These are phyloP conservation scores for Polyporus tsugae DNA, from an alignment of 1,284 basidiomycete genomes.

Conservation along the genomic window DNA sequence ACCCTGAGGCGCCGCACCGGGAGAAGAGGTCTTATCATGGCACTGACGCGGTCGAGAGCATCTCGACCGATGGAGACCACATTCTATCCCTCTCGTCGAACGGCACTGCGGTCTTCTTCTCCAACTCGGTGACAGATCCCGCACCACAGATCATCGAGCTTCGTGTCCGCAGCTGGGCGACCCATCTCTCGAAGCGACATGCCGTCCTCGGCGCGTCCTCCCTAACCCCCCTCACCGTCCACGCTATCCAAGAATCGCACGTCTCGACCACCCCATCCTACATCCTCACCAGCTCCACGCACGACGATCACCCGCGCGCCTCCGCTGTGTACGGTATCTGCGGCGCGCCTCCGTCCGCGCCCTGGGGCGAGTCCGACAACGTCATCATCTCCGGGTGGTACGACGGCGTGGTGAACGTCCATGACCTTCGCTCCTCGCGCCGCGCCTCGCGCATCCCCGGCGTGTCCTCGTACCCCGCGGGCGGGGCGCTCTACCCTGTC, in stretches of 20 bases:
- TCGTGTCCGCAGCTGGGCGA: conserved; percentile 64
- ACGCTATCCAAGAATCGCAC: conserved; percentile 56
- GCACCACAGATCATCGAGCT: conserved; percentile 51
- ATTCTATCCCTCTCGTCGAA: conserved; percentile 65
- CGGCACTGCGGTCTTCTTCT: conserved; percentile 57
- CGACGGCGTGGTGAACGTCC: conserved; percentile 72
- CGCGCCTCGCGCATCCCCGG: conserved; percentile 33
- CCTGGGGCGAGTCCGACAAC: conserved; percentile 74
- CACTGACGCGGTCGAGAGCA: conserved; percentile 60
- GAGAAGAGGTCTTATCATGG: conserved; percentile 44
- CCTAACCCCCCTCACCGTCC: conserved; percentile 61
- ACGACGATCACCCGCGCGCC: conserved; percentile 40
- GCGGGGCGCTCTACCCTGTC: conserved; percentile 56
- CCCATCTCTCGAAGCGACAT: conserved; percentile 57
- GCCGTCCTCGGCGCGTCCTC: conserved; percentile 75
- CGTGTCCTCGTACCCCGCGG: conserved; percentile 28
- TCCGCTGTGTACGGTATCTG: conserved; percentile 77
- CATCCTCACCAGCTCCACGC: conserved; percentile 51
- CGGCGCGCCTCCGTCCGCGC: conserved; percentile 62
- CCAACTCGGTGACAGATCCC: conserved; percentile 36
- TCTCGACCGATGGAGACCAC: conserved; percentile 54
- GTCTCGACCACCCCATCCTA: conserved; percentile 56
- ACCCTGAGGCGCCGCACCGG: conserved; percentile 30
- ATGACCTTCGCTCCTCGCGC: conserved; percentile 69
- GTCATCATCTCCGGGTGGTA: conserved; percentile 83